These are phyloP conservation scores for Rickenella mellea DNA, from an alignment of 768 basidiomycete genomes.

Conservation along the genomic window DNA sequence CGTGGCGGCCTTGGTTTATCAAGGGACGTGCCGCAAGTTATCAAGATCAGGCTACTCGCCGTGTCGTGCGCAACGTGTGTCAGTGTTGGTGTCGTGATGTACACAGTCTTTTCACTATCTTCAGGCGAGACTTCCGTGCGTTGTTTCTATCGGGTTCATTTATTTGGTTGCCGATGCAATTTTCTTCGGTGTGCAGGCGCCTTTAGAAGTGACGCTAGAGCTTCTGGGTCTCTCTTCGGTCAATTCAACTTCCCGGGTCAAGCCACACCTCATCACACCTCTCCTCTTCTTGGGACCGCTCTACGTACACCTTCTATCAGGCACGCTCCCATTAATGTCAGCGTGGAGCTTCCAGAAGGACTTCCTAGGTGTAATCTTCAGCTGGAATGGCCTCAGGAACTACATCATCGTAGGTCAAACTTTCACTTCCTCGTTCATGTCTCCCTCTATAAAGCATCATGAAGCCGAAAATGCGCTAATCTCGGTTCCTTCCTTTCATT, in stretches of 20 bases:
- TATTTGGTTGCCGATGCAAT: no score
- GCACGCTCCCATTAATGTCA: conserved; percentile 45
- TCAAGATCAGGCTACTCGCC: no score
- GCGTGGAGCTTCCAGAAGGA: conserved; percentile 34
- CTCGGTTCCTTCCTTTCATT: not conserved
- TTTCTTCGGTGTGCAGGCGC: no score
- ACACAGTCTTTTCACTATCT: no score
- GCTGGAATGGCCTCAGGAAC: conserved; percentile 61
- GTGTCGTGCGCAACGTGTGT: no score
- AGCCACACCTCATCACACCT: conserved; percentile 60
- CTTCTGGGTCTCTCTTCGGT: conserved; percentile 40
- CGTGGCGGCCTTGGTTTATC: not conserved
- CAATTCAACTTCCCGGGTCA: conserved; percentile 14
- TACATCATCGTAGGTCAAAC: conserved; percentile 37
- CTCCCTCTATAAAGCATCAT: not conserved
- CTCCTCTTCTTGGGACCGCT: conserved; percentile 73
- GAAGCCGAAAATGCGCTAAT: no score
- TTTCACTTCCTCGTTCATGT: not conserved
- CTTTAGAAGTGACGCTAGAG: conserved; percentile 21
- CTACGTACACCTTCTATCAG: conserved; percentile 39
- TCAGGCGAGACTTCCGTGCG: no score
- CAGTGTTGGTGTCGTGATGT: no score
- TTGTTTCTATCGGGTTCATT: no score
- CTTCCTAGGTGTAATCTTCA: conserved; percentile 31
- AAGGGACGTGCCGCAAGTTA: not conserved